phyloP scores from a whole-genome alignment of 768 basidiomycete genomes.

The Cyclocybe cylindracea region DNA sequence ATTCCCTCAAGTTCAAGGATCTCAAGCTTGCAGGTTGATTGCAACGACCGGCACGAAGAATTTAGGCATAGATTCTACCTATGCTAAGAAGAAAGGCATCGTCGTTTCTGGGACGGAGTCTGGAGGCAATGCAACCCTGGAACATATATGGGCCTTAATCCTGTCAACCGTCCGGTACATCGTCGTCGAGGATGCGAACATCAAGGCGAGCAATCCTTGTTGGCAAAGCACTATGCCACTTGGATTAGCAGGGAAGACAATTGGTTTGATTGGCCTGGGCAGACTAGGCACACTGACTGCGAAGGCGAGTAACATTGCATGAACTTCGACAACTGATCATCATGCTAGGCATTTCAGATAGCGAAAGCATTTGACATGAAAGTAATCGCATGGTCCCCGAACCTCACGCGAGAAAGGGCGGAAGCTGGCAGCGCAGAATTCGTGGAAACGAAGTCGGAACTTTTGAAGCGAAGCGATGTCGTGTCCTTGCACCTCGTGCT shows the following conservation, averaged over 20 bases:
- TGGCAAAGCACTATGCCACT: slow-evolving; percentile 59
- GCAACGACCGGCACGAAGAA: slow-evolving; percentile 58
- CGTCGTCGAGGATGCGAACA: slow-evolving; percentile 46
- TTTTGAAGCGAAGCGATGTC: slow-evolving; percentile 56
- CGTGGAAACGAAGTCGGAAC: slow-evolving; percentile 49
- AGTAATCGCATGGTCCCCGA: slow-evolving; percentile 65
- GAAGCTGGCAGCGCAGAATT: slow-evolving; percentile 51
- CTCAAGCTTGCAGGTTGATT: slow-evolving; percentile 38
- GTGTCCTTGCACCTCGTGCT: slow-evolving; percentile 64
- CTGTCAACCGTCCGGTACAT: slow-evolving; percentile 55
- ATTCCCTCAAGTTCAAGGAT: background rate
- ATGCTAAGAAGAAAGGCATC: slow-evolving; percentile 50
- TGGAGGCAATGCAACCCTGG: slow-evolving; percentile 51
- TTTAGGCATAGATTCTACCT: slow-evolving; percentile 45
- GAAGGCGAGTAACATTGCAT: slow-evolving; percentile 27
- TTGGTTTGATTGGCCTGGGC: slow-evolving; percentile 66
- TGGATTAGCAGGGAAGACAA: slow-evolving; percentile 52
- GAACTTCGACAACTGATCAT: background rate
- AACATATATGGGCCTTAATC: slow-evolving; percentile 65
- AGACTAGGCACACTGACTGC: slow-evolving; percentile 55
- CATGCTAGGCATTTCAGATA: slow-evolving; percentile 35
- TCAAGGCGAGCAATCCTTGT: slow-evolving; percentile 42
- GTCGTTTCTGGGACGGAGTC: slow-evolving; percentile 50
- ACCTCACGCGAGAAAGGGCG: slow-evolving; percentile 60
- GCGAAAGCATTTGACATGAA: slow-evolving; percentile 61